A percentile compares a stretch with the other conserved stretches of the same genome.
Conservation (phyloP, 345 rosid species). For the Euphorbia tirucalli region DNA sequence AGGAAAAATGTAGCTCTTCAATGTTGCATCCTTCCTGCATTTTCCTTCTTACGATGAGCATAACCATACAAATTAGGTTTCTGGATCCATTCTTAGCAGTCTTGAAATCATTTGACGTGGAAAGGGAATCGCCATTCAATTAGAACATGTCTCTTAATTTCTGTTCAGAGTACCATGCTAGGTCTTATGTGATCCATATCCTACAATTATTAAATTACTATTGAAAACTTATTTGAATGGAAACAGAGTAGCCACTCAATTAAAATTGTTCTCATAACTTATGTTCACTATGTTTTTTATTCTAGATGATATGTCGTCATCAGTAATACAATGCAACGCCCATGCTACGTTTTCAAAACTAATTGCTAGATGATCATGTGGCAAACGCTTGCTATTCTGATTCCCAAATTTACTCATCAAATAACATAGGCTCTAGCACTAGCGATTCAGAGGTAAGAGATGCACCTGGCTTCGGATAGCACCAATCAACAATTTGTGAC, state of each 20-base stretch:
- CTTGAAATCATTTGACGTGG: no score
- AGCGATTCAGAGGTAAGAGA: neutral
- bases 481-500: slow-evolving; percentile 56
- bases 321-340: neutral
- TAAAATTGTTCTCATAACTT: neutral
- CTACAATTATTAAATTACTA: neutral
- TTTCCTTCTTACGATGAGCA: neutral
- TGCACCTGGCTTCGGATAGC: slow-evolving; percentile 79
- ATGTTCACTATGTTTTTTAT: neutral
- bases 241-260: neutral
- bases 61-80: neutral
- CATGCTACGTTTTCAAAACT: neutral
- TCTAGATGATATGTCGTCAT: neutral
- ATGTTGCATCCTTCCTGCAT: neutral
- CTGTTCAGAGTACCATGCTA: no score
- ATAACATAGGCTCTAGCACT: neutral
- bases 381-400: neutral
- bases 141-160: no score
- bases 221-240: neutral
- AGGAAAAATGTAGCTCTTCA: neutral
- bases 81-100: neutral
- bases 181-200: no score
- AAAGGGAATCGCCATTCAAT: no score
- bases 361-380: neutral
- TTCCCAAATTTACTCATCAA: neutral